Evolutionary conservation across 129 eudicot genomes (phyloP).

Genomic region (Centella asiatica): DNA sequence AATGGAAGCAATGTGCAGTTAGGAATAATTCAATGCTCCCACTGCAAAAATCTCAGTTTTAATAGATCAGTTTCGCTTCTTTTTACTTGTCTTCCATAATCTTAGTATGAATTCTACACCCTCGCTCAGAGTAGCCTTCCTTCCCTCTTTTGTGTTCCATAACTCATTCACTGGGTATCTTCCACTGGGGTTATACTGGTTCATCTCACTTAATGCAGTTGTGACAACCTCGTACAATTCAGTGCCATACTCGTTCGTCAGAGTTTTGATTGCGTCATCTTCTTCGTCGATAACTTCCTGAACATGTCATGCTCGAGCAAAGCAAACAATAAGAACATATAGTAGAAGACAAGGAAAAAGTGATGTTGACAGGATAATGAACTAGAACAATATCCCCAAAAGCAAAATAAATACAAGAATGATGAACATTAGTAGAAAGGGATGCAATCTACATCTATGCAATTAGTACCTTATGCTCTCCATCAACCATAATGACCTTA

Average conservation of each 20-base stretch:
- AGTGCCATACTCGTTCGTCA: conserved; percentile 19
- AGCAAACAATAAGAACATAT: background rate
- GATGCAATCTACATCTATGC: background rate
- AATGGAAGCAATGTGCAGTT: too few species aligned
- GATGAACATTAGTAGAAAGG: background rate
- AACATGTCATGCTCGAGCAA: conserved; percentile 5
- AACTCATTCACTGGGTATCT: conserved; percentile 36
- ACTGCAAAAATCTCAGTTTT: background rate
- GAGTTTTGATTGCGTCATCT: conserved; percentile 22
- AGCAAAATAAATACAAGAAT: background rate
- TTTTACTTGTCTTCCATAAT: conserved; percentile 12
- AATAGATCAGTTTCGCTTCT: conserved; percentile 1
- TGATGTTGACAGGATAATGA: background rate
- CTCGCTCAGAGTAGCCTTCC: conserved; percentile 31
- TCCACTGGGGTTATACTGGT: conserved; percentile 43
- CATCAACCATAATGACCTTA: conserved; percentile 30
- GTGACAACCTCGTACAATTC: conserved; percentile 27
- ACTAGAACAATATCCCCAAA: background rate
- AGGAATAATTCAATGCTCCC: background rate
- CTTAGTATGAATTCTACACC: conserved; percentile 19
- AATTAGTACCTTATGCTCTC: conserved; percentile 20
- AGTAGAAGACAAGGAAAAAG: background rate
- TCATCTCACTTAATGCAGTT: conserved; percentile 30
- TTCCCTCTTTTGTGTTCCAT: conserved; percentile 31
- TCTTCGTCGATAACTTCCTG: conserved; percentile 42